phyloP scores from a whole-genome alignment of 345 rosid genomes.

The Limnanthes douglasii region DNA sequence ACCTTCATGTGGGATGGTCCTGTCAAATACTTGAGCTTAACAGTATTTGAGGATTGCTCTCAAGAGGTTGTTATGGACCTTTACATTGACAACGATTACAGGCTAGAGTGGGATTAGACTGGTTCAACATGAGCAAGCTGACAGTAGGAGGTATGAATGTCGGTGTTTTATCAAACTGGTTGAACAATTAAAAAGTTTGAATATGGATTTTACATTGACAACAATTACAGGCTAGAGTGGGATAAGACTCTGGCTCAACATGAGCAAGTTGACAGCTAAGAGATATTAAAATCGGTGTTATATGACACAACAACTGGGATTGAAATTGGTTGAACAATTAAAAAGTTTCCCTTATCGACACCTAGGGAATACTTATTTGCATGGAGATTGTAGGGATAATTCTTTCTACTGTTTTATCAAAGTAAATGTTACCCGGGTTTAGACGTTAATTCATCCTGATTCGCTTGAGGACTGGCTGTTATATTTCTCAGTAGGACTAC shows the following conservation, averaged over 20 bases:
- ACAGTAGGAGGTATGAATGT: slow-evolving; percentile 17
- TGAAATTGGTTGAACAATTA: no score
- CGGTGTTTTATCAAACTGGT: slow-evolving; percentile 71
- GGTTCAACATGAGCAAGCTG: slow-evolving; percentile 51
- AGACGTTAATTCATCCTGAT: no score
- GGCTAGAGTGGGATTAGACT: slow-evolving; percentile 83
- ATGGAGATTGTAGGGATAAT: slow-evolving; percentile 74
- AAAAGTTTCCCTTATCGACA: slow-evolving; percentile 70
- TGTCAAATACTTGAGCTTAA: slow-evolving; percentile 52
- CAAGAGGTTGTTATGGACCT: slow-evolving; percentile 48
- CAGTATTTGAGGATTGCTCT: slow-evolving; percentile 67
- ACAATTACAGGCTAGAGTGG: no score
- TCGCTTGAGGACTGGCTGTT: no score
- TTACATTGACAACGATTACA: slow-evolving; percentile 77
- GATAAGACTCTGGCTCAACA: no score
- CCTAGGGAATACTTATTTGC: slow-evolving; percentile 76
- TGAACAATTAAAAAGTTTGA: slow-evolving; percentile 65
- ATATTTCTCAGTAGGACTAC: no score
- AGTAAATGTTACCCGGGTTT: slow-evolving; percentile 34
- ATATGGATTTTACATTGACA: no score
- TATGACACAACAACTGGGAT: no score
- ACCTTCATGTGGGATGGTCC: slow-evolving; percentile 23
- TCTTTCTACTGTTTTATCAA: slow-evolving; percentile 74
- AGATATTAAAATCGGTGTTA: no score
- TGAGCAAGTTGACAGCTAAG: no score